Conservation (phyloP, 1,284 basidiomycete genomes). For the Earliella scabrosa region DNA sequence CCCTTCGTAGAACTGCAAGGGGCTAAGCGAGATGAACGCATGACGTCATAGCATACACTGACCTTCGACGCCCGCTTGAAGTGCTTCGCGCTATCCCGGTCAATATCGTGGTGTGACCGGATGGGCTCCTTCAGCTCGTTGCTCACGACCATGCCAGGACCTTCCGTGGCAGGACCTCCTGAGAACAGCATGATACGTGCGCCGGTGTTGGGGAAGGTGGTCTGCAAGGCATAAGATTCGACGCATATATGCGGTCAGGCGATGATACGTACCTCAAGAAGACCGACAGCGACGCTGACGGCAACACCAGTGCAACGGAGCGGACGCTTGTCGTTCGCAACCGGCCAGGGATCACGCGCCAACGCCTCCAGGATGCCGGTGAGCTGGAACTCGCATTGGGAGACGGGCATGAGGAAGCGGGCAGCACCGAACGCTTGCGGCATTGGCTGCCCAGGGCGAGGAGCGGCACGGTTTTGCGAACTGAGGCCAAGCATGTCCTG, state of each 20-base stretch:
- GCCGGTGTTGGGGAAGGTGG: slow-evolving; percentile 95
- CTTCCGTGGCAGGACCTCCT: slow-evolving; percentile 96
- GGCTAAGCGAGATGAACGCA: slow-evolving; percentile 7
- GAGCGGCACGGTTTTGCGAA: slow-evolving; percentile 76
- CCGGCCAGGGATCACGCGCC: slow-evolving; percentile 95
- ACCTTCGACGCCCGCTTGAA: slow-evolving; percentile 98
- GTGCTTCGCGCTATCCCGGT: slow-evolving; percentile 96
- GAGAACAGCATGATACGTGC: slow-evolving; percentile 96
- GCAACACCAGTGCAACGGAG: slow-evolving; percentile 96
- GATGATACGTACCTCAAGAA: slow-evolving; percentile 75
- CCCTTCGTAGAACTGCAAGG: slow-evolving; percentile 87
- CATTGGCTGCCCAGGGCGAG: slow-evolving; percentile 85
- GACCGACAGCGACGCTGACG: slow-evolving; percentile 91
- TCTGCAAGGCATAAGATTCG: slow-evolving; percentile 42
- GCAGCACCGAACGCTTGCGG: slow-evolving; percentile 88
- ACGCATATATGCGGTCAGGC: not conserved
- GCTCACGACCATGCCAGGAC: slow-evolving; percentile 95
- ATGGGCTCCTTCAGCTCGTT: slow-evolving; percentile 98
- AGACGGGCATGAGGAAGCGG: slow-evolving; percentile 92
- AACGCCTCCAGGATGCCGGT: slow-evolving; percentile 93
- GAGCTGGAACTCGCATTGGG: slow-evolving; percentile 96
- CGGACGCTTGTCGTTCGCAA: slow-evolving; percentile 94
- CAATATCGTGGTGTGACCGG: slow-evolving; percentile 98
- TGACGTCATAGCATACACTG: slow-evolving; percentile 21
- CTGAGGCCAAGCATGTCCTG: slow-evolving; percentile 97